These are phyloP conservation scores for Diaporthe eres DNA, from an alignment of 2,329 filamentous ascomycete genomes.

Conservation along the genomic window DNA sequence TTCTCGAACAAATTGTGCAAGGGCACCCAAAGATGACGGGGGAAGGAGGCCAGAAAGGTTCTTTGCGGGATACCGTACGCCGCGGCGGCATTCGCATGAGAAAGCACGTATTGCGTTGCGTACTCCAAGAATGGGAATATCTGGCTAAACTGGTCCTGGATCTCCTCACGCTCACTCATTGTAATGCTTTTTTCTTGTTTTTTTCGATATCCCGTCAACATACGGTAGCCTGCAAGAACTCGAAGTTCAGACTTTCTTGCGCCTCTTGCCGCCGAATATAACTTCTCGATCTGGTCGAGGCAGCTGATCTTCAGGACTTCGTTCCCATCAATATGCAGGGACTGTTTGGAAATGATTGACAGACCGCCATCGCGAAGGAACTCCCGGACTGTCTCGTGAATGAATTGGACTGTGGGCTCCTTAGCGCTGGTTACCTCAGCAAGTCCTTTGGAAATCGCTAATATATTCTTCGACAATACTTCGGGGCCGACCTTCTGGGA, in stretches of 20 bases:
- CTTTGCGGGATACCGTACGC: background rate
- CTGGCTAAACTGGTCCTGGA: background rate
- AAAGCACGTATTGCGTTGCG: background rate
- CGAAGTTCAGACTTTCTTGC: background rate
- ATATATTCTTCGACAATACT: background rate
- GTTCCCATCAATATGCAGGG: background rate
- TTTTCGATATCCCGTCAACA: background rate
- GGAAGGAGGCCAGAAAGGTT: background rate
- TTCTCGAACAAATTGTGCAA: background rate
- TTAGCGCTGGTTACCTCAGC: background rate
- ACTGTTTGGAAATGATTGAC: background rate
- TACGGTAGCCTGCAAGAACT: background rate
- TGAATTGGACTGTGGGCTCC: background rate
- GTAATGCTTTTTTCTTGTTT: fast-evolving
- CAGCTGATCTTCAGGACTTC: background rate
- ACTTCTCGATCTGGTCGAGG: background rate
- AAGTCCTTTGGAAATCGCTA: background rate
- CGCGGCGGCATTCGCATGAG: background rate
- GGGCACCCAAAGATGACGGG: background rate
- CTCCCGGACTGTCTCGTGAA: background rate
- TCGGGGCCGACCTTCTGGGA: background rate
- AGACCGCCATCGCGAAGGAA: background rate
- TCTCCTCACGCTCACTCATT: background rate
- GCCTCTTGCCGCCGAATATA: background rate
- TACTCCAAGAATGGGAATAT: background rate